Evolutionary conservation across 1,284 basidiomycete genomes (phyloP), one percentile per base, ranked within the genome.

Genomic region (Sanghuangporus baumii): DNA sequence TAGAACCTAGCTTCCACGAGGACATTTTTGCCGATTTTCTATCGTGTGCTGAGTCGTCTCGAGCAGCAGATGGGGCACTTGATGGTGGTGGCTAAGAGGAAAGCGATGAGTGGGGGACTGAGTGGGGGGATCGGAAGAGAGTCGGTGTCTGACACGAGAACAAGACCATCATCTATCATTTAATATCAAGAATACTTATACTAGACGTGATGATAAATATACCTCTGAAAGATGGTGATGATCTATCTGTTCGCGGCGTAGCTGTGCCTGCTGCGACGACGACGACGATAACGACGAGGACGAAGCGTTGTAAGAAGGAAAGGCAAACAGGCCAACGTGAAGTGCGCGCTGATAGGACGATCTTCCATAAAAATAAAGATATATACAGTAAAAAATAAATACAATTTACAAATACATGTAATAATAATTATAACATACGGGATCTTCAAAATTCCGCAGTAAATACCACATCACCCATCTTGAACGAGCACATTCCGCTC

Each of bases 1-100:
- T 79, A n/a, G 78, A 74, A 20, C 74, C 77, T 20, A 79, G 67
- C 71, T 80, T 81, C 78, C 78, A 77, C 57, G 74, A 75, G 57
- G 74, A 76, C 76, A 79, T 75, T 58, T 16, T 55, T 38, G 23
- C 36, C 23, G 48, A 20, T 18, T 59, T 20, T 51, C 23, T 26
- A n/a, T 36, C 18, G 52, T 34, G 14, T 37, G 11, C 6, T 54
- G 9, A 34, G 23, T 2, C 20, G 20, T 20, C 14, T 18, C 18
- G 26, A 31, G 31, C 34, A 26, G 36, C 37, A 8, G 38, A 57
- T 57, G 23, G 6, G 18, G 34, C 36, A 40, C 59, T 37, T 23
- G 31, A 40, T 41, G 36, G 40, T 55, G 54, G 41, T 46, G 38
- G 38, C 31, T 34, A 50, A 52, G 48, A 40, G 37, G 26, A 54